Percentiles rank a stretch among this genome's conserved stretches.
phyloP scores from a whole-genome alignment of 2,329 filamentous ascomycete genomes.

The Nectriaceae sp. region DNA sequence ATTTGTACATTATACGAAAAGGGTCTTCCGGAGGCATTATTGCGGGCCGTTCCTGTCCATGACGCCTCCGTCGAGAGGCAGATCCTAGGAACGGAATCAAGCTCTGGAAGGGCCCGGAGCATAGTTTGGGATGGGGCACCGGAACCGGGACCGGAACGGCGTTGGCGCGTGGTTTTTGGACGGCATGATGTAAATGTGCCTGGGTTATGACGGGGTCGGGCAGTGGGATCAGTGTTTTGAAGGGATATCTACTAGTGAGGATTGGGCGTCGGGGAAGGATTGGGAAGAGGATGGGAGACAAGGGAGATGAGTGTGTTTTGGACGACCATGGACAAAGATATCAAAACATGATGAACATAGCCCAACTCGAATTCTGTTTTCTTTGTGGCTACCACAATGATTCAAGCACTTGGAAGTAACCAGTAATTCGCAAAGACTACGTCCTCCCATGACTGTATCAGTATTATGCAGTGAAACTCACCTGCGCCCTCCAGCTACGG shows the following conservation, averaged over 20 bases:
- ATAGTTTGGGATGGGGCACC: constrained; percentile 8
- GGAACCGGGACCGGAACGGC: constrained; percentile 17
- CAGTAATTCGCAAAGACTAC: too few species aligned
- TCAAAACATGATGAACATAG: background rate
- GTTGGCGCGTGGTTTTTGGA: constrained; percentile 27
- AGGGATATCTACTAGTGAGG: constrained; percentile 24
- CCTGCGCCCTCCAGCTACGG: too few species aligned
- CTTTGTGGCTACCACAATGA: background rate
- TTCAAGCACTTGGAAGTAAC: too few species aligned
- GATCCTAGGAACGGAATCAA: constrained; percentile 11
- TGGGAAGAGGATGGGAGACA: constrained; percentile 6
- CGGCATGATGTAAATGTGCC: constrained; percentile 27
- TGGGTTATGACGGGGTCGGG: constrained; percentile 23
- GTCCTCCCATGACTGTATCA: too few species aligned
- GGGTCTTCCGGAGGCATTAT: constrained; percentile 2
- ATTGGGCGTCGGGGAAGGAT: constrained; percentile 8
- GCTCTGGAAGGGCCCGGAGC: constrained; percentile 13
- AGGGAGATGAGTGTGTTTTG: constrained; percentile 6
- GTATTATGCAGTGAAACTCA: too few species aligned
- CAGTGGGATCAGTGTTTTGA: constrained; percentile 19
- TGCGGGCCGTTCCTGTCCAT: background rate
- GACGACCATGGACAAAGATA: background rate
- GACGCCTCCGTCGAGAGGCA: constrained; percentile 4
- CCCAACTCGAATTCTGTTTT: background rate
- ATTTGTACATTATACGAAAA: constrained; percentile 28